Evolutionary conservation across 1,139 yeast species (phyloP), one percentile per base, ranked within the genome.

Genomic region (Suhomyces kunorum): DNA sequence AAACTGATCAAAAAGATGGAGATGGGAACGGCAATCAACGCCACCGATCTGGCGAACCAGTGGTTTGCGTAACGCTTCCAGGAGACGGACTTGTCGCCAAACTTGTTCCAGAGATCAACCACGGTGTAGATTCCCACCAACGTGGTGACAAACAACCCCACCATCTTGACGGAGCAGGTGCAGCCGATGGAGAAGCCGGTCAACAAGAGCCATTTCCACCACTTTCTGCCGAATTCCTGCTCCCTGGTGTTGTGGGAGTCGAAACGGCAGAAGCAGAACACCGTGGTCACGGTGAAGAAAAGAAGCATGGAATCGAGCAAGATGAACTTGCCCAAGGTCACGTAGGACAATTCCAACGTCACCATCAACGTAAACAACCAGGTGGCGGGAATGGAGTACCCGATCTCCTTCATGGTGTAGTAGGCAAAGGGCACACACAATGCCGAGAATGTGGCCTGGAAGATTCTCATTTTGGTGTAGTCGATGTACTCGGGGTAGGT

Each of bases 301-400:
- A 90, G 76, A 45, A 94, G 78, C 92, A 90, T 89, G n/a, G 98
- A 90, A 64, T 94, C 99, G 53, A 94, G 78, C 53, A 94, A 72
- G 56, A 94, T 92, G 63, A 94, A 88, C 63, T 88, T 86, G 40
- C 95, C 95, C 58, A 94, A 76, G 4, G 97, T 89, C 38, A 89
- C 82, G 56, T 88, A 88, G 5, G 95, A 82, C 55, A 81, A 79
- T 64, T 94, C 98, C 51, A 87, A 78, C 39, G 87, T 68, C 35
- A 92, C 95, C 89, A 88, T 83, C 48, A 88, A 66, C 26, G 96
- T 79, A 53, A 88, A 84, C 43, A 94, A 74, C 96, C 97, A 90
- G 23, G 87, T 87, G 6, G 95, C 79, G 32, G 86, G 84, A 40
- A 84, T 68, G 38, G 89, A 82, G 55, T 86, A 83, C 4, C 94